Evolutionary conservation across 768 basidiomycete species (phyloP).

Genomic region (Mrakia hoshinonis): DNA sequence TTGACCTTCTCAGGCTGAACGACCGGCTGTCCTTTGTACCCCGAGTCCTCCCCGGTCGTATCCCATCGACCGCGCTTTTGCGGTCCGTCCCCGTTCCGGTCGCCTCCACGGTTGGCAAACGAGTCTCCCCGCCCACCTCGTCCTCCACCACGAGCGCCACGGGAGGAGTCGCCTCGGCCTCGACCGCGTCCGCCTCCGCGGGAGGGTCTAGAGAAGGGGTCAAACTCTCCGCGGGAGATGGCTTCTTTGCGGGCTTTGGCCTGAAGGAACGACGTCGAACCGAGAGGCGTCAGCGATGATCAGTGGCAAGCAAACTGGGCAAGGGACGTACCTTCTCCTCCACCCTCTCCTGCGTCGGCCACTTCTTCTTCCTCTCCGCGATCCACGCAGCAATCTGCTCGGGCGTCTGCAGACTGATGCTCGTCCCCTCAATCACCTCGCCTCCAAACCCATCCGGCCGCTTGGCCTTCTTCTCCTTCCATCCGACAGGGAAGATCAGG

Average conservation of each 20-base stretch:
- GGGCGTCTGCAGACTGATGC: constrained; percentile 60
- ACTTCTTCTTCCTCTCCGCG: constrained; percentile 74
- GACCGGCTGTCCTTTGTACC: neutral
- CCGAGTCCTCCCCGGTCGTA: no score
- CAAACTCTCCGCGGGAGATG: constrained; percentile 60
- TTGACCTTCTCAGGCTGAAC: constrained; percentile 34
- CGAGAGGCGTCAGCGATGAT: neutral
- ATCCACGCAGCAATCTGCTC: constrained; percentile 80
- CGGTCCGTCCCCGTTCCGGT: constrained; percentile 34
- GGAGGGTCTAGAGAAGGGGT: constrained; percentile 30
- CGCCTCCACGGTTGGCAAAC: neutral
- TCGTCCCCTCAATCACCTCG: constrained; percentile 50
- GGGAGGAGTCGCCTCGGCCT: constrained; percentile 18
- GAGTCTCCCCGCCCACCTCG: constrained; percentile 12
- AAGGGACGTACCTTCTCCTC: constrained; percentile 56
- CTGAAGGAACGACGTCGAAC: constrained; percentile 30
- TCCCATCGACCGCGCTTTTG: no score
- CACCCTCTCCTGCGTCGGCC: constrained; percentile 61
- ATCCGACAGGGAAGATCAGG: constrained; percentile 67
- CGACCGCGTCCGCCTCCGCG: constrained; percentile 37
- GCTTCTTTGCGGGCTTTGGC: constrained; percentile 70
- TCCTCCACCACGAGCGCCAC: constrained; percentile 34
- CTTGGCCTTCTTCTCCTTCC: constrained; percentile 47
- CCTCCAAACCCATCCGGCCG: neutral
- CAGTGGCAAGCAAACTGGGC: neutral